Evolutionary conservation across 768 basidiomycete genomes (phyloP).

Genomic region (Hericium alpestre): DNA sequence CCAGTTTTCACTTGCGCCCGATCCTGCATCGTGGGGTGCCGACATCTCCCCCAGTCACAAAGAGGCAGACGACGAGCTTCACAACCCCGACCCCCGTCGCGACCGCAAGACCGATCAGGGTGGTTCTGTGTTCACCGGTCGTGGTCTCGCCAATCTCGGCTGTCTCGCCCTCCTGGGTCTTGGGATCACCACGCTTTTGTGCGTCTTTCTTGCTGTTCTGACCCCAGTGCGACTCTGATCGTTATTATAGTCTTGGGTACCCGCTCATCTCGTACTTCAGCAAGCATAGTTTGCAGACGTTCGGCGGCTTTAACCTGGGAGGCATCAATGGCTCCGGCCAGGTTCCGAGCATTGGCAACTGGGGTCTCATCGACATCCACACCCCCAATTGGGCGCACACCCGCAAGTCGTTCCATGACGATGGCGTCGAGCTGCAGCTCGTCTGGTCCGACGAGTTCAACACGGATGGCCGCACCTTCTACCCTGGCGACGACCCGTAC

Average conservation of each 20-base stretch:
- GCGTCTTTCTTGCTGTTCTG: not conserved
- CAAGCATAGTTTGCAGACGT: conserved; percentile 12
- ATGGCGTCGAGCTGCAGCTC: conserved; percentile 49
- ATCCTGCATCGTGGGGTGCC: conserved; percentile 22
- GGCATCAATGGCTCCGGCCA: conserved; percentile 40
- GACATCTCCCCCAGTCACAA: conserved; percentile 9
- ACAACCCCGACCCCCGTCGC: conserved; percentile 22
- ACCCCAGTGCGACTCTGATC: not conserved
- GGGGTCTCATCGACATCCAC: conserved; percentile 47
- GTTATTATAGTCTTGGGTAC: conserved; percentile 23
- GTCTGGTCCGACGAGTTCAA: conserved; percentile 91
- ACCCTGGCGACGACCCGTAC: conserved; percentile 60
- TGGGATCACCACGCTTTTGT: conserved; percentile 8
- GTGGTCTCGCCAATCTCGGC: conserved; percentile 33
- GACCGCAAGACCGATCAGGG: conserved; percentile 22
- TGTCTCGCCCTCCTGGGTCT: conserved; percentile 17
- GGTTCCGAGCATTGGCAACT: conserved; percentile 35
- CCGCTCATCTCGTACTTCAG: conserved; percentile 25
- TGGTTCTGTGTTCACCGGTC: conserved; percentile 26
- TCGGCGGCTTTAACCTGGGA: conserved; percentile 35
- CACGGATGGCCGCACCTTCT: conserved; percentile 67
- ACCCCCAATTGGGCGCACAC: conserved; percentile 48
- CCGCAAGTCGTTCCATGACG: conserved; percentile 48
- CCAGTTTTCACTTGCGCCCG: conserved; percentile 18
- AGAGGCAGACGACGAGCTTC: conserved; percentile 23